Conservation (phyloP, 1,139 yeast genomes). For the Magnusiomyces sp. region DNA sequence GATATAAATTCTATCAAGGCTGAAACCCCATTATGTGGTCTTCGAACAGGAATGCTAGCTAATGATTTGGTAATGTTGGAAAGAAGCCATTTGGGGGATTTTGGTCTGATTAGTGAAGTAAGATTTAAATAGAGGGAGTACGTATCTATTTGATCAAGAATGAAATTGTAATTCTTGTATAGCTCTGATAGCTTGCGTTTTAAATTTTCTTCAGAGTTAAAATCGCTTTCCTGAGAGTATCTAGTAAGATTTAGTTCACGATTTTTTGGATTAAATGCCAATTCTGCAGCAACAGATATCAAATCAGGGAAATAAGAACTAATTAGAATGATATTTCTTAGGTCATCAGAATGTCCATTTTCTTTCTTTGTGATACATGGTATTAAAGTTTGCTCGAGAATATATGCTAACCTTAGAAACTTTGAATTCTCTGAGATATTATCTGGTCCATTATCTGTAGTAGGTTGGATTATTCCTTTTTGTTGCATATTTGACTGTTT, state of each 20-base stretch:
- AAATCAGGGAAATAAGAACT: slow-evolving; percentile 54
- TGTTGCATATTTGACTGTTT: slow-evolving; percentile 16
- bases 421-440: neutral
- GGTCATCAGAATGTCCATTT: slow-evolving; percentile 65
- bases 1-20: slow-evolving; percentile 67
- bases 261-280: slow-evolving; percentile 38
- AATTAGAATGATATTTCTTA: slow-evolving; percentile 29
- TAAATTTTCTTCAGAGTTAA: no score
- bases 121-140: slow-evolving; percentile 25
- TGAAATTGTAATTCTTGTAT: slow-evolving; percentile 8
- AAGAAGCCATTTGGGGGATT: slow-evolving; percentile 28
- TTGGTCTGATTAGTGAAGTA: slow-evolving; percentile 25
- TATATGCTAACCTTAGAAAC: neutral
- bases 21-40: slow-evolving; percentile 56
- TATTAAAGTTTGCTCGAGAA: neutral
- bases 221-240: no score
- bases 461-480: neutral
- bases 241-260: slow-evolving; percentile 4
- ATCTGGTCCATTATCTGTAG: neutral
- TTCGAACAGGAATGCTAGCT: slow-evolving; percentile 45
- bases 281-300: slow-evolving; percentile 46
- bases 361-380: slow-evolving; percentile 33
- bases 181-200: no score
- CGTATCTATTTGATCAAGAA: slow-evolving; percentile 27
- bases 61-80: slow-evolving; percentile 37